These are phyloP conservation scores for Castanea mollissima DNA, from an alignment of 306 rosid species.

Conservation along the genomic window DNA sequence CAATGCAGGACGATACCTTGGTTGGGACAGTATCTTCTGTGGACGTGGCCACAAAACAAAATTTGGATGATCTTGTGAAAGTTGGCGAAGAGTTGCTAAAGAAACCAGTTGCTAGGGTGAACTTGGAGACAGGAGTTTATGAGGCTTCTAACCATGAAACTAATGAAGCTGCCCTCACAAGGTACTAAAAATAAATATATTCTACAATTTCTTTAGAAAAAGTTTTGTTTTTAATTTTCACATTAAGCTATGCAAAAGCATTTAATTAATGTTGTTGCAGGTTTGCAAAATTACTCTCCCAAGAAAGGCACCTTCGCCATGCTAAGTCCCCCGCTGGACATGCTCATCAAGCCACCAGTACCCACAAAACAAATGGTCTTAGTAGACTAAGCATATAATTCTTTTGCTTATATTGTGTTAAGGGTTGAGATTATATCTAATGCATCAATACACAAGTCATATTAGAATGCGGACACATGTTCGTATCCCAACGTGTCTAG, in stretches of 20 bases:
- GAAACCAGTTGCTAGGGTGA: slow-evolving; percentile 54
- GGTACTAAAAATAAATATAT: slow-evolving; percentile 10
- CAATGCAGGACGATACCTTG: slow-evolving; percentile 50
- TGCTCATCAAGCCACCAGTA: neutral
- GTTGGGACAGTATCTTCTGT: slow-evolving; percentile 38
- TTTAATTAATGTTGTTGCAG: slow-evolving; percentile 14
- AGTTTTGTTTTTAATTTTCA: neutral
- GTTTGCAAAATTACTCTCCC: slow-evolving; percentile 50
- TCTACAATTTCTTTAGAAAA: neutral
- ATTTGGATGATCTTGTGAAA: slow-evolving; percentile 43
- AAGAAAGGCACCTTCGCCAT: slow-evolving; percentile 43
- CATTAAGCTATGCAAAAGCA: neutral
- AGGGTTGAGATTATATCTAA: too few relatives aligned
- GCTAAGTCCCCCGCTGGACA: slow-evolving; percentile 21
- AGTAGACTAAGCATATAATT: neutral
- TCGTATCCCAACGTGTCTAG: too few relatives aligned
- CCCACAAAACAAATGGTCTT: neutral
- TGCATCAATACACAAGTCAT: too few relatives aligned
- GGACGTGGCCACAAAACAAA: slow-evolving; percentile 52
- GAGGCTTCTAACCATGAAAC: slow-evolving; percentile 32
- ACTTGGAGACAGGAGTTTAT: slow-evolving; percentile 39
- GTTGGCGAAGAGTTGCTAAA: slow-evolving; percentile 47
- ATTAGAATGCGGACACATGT: too few relatives aligned
- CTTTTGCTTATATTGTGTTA: neutral
- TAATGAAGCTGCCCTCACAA: slow-evolving; percentile 51